Base-by-base conservation (phyloP, 2,329 filamentous ascomycete genomes). In the Aspergillus fijiensis region DNA sequence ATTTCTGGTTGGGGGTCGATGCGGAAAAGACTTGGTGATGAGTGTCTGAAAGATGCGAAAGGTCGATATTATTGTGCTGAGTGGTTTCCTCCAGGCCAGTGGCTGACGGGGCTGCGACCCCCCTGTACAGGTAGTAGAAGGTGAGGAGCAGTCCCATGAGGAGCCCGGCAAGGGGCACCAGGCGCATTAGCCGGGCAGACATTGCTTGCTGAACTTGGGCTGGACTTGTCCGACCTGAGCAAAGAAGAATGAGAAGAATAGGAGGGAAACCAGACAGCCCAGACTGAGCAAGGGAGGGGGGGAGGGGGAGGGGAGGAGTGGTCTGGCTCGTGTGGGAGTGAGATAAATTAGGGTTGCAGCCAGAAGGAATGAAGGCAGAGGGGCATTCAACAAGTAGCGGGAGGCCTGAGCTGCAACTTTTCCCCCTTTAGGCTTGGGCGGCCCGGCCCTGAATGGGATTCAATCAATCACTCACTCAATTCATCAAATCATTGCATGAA, bases 1-100 rank as follows among this genome's bases (percentile, higher is more conserved):
- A 86, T 33, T 75, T 79, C 35, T 68, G 72, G 63, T 84, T 74
- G 1, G 61, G 51, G 0, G 79, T 83, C 0, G 82, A 81, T 2
- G 70, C 47, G 0, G 84, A 86, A 65, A 76, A 81, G 48, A 85
- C 62, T 61, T 80, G 60, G 10, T 61, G 61, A 56, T 73, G 68
- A 3, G 58, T 64, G 31, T 19, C 21, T 35, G 65, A 58, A 21
- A 66, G 51, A 16, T 35, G 33, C 14, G 33, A 12, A 10, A 35
- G 12, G 14, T 16, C 33, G 14, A 60, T 52, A 29, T 45, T 49
- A 21, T 42, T 27, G 33, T 11, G n/a, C 14, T 54, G 31, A 23
- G 45, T 33, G 11, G 27, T 11, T 2, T 14, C 7, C 12, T 23
- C 12, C 0, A 35, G 5, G 16, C 16, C 25, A 2, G 29, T n/a